Evolutionary conservation across 768 basidiomycete species (phyloP), one percentile per base, ranked within the genome.

Genomic region (Baorangia bicolor): DNA sequence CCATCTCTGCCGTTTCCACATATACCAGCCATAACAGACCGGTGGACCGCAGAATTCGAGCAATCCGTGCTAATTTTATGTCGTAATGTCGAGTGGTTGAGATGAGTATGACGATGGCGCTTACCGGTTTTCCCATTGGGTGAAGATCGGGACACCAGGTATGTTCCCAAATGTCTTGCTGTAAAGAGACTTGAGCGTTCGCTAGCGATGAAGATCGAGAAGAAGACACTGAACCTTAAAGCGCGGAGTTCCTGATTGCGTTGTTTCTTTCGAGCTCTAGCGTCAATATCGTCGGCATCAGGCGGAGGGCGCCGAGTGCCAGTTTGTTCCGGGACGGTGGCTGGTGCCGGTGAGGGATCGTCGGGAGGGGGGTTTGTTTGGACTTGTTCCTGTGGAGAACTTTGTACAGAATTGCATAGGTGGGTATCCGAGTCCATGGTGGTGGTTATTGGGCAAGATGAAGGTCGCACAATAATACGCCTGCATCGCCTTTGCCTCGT

Each of bases 101-200:
- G 42, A 30, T 13, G 28, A 21, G 34, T n/a, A 33, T 28, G 14
- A 7, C n/a, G 30, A 30, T 10, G 9, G 33, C 7, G 18, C 64
- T 37, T 28, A 69, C 70, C 66, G 69, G 0, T 0, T 44, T 0
- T 42, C 8, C 64, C 66, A 70, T 2, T 14, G 2, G 7, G 60
- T 40, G n/a, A 72, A 70, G 7, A 70, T 39, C 1, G 53, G 51
- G 31, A 70, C 42, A 18, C 51, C 46, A 2, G 66, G 69, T 21
- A 72, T 70, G 34, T 55, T 28, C 14, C 69, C 70, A 20, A 69
- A 69, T 1, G 28, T 56, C 48, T 51, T 57, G 25, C 69, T 70
- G 44, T 12, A 10, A 34, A 40, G 6, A 47, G 30, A 25, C 23
- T 41, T 5, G 11, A 28, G 18, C 0, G 25, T 57, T 23, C 14